Conservation (phyloP, 2,329 filamentous ascomycete genomes). For the Diaporthe sp. region DNA sequence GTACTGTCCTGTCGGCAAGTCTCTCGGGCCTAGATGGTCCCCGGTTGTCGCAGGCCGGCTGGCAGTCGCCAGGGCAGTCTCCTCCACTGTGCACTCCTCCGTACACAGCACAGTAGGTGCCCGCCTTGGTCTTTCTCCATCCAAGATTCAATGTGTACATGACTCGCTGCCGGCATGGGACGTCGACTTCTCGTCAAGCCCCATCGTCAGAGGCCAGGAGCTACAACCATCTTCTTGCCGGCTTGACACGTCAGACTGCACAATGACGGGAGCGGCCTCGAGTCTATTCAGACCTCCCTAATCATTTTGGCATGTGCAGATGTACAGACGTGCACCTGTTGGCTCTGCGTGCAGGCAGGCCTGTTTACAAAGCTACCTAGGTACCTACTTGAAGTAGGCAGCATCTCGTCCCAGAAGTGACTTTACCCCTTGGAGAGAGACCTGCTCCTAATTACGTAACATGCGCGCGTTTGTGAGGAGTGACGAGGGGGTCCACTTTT, state of each 20-base stretch:
- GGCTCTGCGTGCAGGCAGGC: not conserved
- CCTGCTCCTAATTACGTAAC: conserved; percentile 20
- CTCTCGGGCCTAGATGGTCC: not conserved
- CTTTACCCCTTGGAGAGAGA: not conserved
- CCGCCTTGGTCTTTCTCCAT: not conserved
- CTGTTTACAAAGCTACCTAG: not conserved
- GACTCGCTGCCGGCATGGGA: conserved; percentile 26
- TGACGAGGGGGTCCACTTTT: not conserved
- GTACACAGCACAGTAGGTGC: not conserved
- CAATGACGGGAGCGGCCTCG: conserved; percentile 14
- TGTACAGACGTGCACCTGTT: not conserved
- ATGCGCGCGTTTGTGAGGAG: conserved; percentile 24
- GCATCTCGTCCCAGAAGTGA: not conserved
- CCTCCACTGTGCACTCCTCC: conserved; percentile 8
- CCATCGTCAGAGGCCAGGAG: conserved; percentile 3
- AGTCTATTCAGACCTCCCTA: conserved; percentile 1
- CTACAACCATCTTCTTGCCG: conserved; percentile 3
- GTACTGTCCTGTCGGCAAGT: conserved; percentile 10
- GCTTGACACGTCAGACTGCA: conserved; percentile 31
- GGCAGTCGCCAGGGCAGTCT: not conserved
- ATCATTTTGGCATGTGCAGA: conserved; percentile 13
- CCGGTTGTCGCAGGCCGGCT: conserved; percentile 12
- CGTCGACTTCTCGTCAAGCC: conserved; percentile 1
- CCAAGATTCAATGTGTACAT: conserved; percentile 24
- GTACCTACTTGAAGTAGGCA: too few species aligned